Percentiles rank a stretch among this genome's conserved stretches.
These are phyloP conservation scores for Botrytis tulipae DNA, from an alignment of 2,329 filamentous ascomycete species.

Conservation along the genomic window DNA sequence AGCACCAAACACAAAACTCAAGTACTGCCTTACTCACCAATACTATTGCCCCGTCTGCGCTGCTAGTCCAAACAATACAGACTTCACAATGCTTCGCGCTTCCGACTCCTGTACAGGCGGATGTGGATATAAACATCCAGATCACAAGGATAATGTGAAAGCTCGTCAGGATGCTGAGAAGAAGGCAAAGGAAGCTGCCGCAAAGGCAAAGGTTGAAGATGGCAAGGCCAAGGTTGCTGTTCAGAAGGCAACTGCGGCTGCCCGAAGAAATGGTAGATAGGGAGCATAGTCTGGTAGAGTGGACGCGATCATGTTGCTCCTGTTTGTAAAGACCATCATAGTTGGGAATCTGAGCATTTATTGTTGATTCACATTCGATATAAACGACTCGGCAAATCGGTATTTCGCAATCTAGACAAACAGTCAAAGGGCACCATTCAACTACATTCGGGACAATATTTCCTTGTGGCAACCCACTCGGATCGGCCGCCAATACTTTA, in stretches of 20 bases:
- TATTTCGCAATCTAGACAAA: neutral
- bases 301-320: neutral
- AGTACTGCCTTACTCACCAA: neutral
- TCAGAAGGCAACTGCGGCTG: neutral
- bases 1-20: fast-evolving
- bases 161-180: neutral
- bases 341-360: no score
- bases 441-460: neutral
- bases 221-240: neutral
- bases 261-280: neutral
- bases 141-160: neutral
- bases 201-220: neutral
- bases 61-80: fast-evolving
- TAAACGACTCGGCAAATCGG: neutral
- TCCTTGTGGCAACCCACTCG: neutral
- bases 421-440: neutral
- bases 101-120: neutral
- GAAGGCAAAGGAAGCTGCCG: neutral
- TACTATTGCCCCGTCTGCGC: neutral
- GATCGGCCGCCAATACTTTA: neutral
- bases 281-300: neutral
- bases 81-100: neutral
- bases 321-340: neutral
- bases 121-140: neutral
- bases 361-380: neutral